These are phyloP conservation scores for Saccharomycopsis sp. DNA, from an alignment of 805 yeast species.

Conservation along the genomic window DNA sequence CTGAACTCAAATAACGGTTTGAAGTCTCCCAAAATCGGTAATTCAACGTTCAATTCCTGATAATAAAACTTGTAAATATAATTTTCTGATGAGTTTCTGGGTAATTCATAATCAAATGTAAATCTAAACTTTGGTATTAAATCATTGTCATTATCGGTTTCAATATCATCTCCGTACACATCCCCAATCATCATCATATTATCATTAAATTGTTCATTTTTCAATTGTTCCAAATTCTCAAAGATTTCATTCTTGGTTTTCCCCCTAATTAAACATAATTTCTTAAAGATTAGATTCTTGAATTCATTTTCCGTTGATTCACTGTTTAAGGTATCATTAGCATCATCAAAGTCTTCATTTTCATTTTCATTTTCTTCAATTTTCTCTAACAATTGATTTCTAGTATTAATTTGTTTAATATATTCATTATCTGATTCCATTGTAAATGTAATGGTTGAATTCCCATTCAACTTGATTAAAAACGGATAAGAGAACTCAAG, in stretches of 20 bases:
- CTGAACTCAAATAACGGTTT: slow-evolving; percentile 8
- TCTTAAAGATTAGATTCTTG: slow-evolving; percentile 11
- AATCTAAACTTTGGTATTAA: slow-evolving; percentile 15
- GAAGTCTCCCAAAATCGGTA: slow-evolving; percentile 1
- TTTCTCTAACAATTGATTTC: too few relatives aligned
- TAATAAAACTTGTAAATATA: slow-evolving; percentile 12
- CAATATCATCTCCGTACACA: slow-evolving; percentile 17
- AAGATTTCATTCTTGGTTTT: slow-evolving; percentile 7
- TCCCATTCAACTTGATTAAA: slow-evolving; percentile 4
- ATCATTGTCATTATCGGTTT: not conserved
- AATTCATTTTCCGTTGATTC: slow-evolving; percentile 10
- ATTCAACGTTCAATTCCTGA: slow-evolving; percentile 3
- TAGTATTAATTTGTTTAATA: slow-evolving; percentile 8
- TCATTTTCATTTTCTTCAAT: slow-evolving; percentile 1
- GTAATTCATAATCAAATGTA: slow-evolving; percentile 11
- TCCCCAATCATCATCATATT: slow-evolving; percentile 16
- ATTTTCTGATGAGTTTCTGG: slow-evolving; percentile 7
- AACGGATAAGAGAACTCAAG: slow-evolving; percentile 13
- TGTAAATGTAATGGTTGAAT: slow-evolving; percentile 7
- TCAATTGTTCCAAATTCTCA: slow-evolving; percentile 6
- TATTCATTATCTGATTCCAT: slow-evolving; percentile 15
- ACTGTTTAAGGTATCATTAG: too few relatives aligned
- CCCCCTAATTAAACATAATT: slow-evolving; percentile 15
- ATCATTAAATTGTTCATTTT: not conserved
- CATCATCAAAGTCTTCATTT: slow-evolving; percentile 1